Conservation (phyloP, 2,329 filamentous ascomycete genomes). For the Tolypocladium ophioglossoides region DNA sequence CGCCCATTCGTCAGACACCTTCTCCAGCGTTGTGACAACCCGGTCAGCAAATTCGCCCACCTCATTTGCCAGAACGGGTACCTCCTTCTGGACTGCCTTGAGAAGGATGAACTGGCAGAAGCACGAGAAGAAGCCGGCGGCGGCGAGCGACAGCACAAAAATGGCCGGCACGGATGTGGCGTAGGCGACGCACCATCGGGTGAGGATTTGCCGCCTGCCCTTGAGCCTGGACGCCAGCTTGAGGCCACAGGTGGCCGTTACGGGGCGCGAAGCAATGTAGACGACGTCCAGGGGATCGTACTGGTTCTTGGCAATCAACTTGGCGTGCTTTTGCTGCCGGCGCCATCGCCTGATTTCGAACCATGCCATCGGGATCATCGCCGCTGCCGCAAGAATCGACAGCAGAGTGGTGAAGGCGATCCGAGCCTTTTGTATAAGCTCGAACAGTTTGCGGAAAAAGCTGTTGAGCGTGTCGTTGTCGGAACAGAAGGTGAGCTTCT, state of each 20-base stretch:
- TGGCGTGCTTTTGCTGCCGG: constrained; percentile 58
- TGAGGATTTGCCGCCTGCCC: constrained; percentile 56
- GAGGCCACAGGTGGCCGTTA: constrained; percentile 63
- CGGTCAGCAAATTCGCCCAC: constrained; percentile 72
- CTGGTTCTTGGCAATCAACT: constrained; percentile 52
- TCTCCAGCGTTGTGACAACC: constrained; percentile 61
- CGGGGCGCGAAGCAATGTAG: constrained; percentile 76
- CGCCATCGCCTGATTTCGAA: constrained; percentile 71
- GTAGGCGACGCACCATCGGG: constrained; percentile 78
- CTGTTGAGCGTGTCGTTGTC: constrained; percentile 69
- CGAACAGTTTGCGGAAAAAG: constrained; percentile 68
- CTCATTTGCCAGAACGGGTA: constrained; percentile 62
- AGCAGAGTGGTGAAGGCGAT: constrained; percentile 71
- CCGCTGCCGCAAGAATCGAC: constrained; percentile 57
- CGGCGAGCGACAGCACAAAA: constrained; percentile 73
- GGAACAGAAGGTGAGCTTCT: constrained; percentile 78
- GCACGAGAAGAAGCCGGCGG: constrained; percentile 75
- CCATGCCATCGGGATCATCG: constrained; percentile 69
- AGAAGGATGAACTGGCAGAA: constrained; percentile 77
- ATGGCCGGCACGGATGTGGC: constrained; percentile 75
- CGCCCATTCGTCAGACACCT: constrained; percentile 69
- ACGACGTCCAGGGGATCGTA: constrained; percentile 80
- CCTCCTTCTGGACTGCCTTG: constrained; percentile 58
- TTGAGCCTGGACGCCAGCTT: constrained; percentile 56
- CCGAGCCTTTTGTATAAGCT: constrained; percentile 56